Conservation (phyloP, 495 filamentous ascomycete genomes). For the Xylaria palmicola region DNA sequence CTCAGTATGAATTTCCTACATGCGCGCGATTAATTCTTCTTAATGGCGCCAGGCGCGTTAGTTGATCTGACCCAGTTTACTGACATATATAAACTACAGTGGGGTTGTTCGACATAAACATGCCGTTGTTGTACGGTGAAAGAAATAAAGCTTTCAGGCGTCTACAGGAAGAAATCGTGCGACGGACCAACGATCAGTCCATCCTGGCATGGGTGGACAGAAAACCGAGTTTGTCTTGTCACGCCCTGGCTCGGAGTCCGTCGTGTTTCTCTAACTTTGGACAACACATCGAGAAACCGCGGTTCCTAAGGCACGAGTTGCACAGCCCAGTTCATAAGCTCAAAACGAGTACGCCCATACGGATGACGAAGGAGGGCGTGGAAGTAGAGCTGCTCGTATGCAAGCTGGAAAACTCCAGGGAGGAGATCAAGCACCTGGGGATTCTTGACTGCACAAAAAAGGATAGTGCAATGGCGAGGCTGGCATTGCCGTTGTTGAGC, state of each 20-base stretch:
- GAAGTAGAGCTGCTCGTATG: neutral
- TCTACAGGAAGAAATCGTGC: constrained; percentile 35
- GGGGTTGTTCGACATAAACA: constrained; percentile 34
- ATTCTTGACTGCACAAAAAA: neutral
- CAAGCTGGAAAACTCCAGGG: neutral
- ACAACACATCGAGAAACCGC: neutral
- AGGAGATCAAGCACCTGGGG: neutral
- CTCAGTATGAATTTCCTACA: constrained; percentile 1
- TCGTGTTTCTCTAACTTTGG: neutral
- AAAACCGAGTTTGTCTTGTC: neutral
- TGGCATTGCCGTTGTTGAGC: neutral
- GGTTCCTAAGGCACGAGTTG: neutral
- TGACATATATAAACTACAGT: constrained; percentile 21
- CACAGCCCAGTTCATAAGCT: neutral
- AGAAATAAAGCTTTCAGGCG: constrained; percentile 29
- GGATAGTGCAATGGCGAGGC: neutral
- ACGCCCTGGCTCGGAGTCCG: neutral
- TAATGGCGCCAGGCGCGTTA: too few relatives aligned
- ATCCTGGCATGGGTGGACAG: constrained; percentile 34
- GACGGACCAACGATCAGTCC: constrained; percentile 28
- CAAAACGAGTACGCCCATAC: neutral
- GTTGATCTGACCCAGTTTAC: neutral
- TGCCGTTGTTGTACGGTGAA: constrained; percentile 37
- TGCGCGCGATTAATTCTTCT: neutral
- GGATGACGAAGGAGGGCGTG: neutral